Evolutionary conservation across 2,329 filamentous ascomycete species (phyloP), one percentile per base, ranked within the genome.

Genomic region (Ascochyta viciae-villosae): DNA sequence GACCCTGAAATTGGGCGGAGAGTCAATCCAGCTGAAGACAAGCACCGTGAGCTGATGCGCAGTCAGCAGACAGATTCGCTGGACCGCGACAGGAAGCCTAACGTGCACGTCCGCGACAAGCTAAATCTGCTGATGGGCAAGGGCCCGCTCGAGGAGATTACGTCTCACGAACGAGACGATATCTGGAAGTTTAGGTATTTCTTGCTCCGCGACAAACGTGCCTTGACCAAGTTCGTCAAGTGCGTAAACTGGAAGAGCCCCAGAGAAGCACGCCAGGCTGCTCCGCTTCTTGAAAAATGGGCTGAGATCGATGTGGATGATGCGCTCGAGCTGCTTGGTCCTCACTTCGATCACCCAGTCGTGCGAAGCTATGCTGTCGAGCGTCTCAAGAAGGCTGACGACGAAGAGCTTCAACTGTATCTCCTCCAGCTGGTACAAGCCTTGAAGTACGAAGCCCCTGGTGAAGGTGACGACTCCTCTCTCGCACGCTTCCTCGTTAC

Each of bases 121-220:
- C 81, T 99, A 29, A 96, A 98, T 71, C 82, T 86, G 40, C 93
- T 99, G 63, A 88, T 98, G 80, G 89, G 90, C 2, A 97, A 97
- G 70, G 92, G 94, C 6, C 95, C 95, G 3, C 96, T 94, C 0
- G 92, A 97, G 60, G 85, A 90, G 43, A 82, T 99, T 23, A 92
- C 87, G 1, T 86, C 92, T 0, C 93, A 97, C 73, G 95, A 99
- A 75, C 96, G 96, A 71, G 95, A 99, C 75, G 83, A 97, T 47
- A 87, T 99, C 19, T 99, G 96, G 96, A 95, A 96, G 68, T 99
- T 98, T 78, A 85, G 95, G 55, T 96, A 98, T 75, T 94, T 97
- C 74, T 78, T 99, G 22, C 95, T 93, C 1, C 85, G 92, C 54
- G 93, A 99, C 74, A 99, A 99, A 65, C 74, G 79, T 51, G 81